Evolutionary conservation across 257 asterid genomes (phyloP), one percentile per base, ranked within the genome.

Genomic region (Fraxinus anomala): DNA sequence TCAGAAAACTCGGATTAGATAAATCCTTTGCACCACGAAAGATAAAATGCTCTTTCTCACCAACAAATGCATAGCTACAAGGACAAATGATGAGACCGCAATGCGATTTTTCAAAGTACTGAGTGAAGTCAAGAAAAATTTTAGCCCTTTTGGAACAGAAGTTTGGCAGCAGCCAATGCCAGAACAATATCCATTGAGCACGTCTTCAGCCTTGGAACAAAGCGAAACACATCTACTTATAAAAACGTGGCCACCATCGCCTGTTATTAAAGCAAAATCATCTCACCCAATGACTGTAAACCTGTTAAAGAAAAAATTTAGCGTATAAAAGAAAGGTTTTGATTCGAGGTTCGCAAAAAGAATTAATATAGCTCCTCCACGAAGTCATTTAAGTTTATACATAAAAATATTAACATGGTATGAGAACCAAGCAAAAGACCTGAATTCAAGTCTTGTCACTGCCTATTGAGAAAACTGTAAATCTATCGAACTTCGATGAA

Each of bases 141-240:
- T 79, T 13, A 83, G 9, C 0, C 97, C 97, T 56, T 34, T 86
- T 1, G 96, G 96, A 24, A 91, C 56, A 0, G 96, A 19, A 1
- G 86, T 87, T 78, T 93, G 96, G 83, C 97, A 89, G 74, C 97
- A 93, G 1, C 97, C 97, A 12, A 82, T 73, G 13, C 97, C 96
- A 2, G 91, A 74, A 82, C 97, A 93, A 4, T 42, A 76, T 0
- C 91, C 96, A n/a, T 8, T 69, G 17, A 65, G 42, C 39, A 88
- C 90, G 1, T 87, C 86, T 5, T 74, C 87, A 0, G 87, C 30
- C 1, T 49, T 78, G 0, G 85, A 68, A 71, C 97, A 93, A 16
- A 86, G 39, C 1, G 91, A 5, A 6, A 85, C 51, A 77, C 96
- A 91, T 51, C 97, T 94, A 44, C 88, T 80, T 2, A 85, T 84